Conservation (phyloP, 345 rosid species). For the Acer negundo region DNA sequence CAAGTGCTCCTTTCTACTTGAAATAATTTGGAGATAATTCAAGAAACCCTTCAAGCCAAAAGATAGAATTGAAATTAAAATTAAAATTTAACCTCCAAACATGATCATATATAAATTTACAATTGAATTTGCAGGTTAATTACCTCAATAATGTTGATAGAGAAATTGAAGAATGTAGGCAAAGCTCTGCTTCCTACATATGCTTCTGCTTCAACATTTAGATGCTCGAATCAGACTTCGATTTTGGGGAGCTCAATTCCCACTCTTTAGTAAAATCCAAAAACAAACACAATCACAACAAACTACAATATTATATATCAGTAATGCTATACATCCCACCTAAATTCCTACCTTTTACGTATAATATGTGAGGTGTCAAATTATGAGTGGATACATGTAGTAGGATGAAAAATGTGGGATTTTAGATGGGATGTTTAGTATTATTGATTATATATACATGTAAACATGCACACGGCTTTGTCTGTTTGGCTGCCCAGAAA, state of each 20-base stretch:
- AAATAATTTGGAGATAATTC: slow-evolving; percentile 38
- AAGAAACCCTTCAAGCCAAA: slow-evolving; percentile 31
- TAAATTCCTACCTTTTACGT: too few species aligned
- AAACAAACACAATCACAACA: background rate
- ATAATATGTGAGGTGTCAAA: too few species aligned
- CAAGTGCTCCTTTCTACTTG: slow-evolving; percentile 50
- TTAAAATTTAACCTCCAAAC: background rate
- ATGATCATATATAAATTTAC: background rate
- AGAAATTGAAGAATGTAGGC: slow-evolving; percentile 40
- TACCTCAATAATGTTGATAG: slow-evolving; percentile 33
- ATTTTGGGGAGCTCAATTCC: slow-evolving; percentile 23
- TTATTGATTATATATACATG: too few species aligned
- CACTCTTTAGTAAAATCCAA: slow-evolving; percentile 32
- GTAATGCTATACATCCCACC: too few species aligned
- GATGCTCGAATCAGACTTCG: slow-evolving; percentile 42
- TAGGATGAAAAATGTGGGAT: too few species aligned
- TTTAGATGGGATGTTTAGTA: too few species aligned
- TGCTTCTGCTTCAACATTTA: slow-evolving; percentile 38
- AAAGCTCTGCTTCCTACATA: slow-evolving; percentile 33
- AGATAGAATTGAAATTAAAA: background rate
- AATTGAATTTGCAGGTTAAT: background rate
- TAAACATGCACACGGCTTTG: background rate
- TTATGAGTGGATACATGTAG: too few species aligned
- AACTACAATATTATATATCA: background rate
- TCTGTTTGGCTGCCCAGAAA: slow-evolving; percentile 6